Base-by-base conservation (phyloP, 306 rosid genomes). In the Prunus fruticosa region DNA sequence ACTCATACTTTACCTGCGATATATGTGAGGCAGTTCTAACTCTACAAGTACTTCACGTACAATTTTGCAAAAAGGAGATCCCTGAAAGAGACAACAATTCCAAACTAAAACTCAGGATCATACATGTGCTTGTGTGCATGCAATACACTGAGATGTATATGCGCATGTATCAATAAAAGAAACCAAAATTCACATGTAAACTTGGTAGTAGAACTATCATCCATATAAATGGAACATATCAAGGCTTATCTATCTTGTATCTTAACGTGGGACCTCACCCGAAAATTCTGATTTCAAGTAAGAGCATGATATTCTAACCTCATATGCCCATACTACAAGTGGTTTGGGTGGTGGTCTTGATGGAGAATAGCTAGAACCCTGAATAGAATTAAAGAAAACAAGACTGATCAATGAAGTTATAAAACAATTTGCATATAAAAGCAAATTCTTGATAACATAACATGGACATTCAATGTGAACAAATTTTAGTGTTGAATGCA, bases 41-140 rank as follows among this genome's bases (percentile, higher is more conserved):
- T 96, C 99, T 68, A 92, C 93, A 4, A 91, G 96, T 54, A 82
- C 93, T 87, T 93, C 99, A 41, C 98, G 98, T 11, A 93, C 98
- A 77, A 92, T 83, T 89, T 92, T 91, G 93, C 99, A 96, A 75
- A 92, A 96, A 69, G 99, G 99, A 56, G 99, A 96, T 34, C 96
- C 97, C 99, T 96, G 90, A 67, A 83, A 81, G 76, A 75, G 76
- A 83, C 61, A 34, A 70, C 52, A 75, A 2, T 22, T 23, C 77
- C 64, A 87, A 66, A 73, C 76, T 76, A 57, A 16, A 70, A 25
- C 52, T 72, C 8, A 22, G 16, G 27, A 56, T 51, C 67, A 14
- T 14, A 61, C 3, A 13, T 62, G 43, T 28, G 43, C 13, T 2
- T 3, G 4, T 67, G 56, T 11, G 56, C 13, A 20, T 3, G 8